These are phyloP conservation scores for Chenopodium suecicum DNA, from an alignment of 148 eudicot species.

Conservation along the genomic window DNA sequence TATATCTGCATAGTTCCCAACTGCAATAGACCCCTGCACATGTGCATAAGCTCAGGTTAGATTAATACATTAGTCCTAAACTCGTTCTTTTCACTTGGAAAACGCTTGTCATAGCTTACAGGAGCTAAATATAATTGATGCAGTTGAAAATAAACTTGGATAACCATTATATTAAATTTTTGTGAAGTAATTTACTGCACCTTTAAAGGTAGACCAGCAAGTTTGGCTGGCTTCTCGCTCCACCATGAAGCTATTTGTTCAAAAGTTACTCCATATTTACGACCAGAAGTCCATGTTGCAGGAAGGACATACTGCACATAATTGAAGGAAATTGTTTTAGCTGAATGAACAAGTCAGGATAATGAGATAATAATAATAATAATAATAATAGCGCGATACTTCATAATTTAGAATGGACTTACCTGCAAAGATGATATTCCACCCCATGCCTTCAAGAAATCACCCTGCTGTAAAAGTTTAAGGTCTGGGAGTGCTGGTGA, in stretches of 20 bases:
- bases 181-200: conserved; percentile 30
- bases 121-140: too few relatives aligned
- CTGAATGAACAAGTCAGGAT: neutral
- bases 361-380: neutral
- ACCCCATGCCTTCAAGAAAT: conserved; percentile 97
- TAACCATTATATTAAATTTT: neutral
- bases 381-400: neutral
- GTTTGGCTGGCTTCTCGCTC: conserved; percentile 96
- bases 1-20: conserved; percentile 82
- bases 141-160: too few relatives aligned
- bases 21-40: conserved; percentile 78
- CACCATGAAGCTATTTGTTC: conserved; percentile 85
- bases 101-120: too few relatives aligned
- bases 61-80: neutral
- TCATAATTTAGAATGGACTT: conserved; percentile 8
- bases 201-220: conserved; percentile 77
- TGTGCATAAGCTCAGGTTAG: conserved; percentile 1
- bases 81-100: too few relatives aligned
- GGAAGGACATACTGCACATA: conserved; percentile 80
- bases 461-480: conserved; percentile 72
- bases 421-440: conserved; percentile 98
- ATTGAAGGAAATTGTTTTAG: neutral
- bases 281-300: conserved; percentile 88
- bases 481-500: conserved; percentile 80
- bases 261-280: conserved; percentile 66